These are phyloP conservation scores for Exidia glandulosa DNA, from an alignment of 768 basidiomycete genomes.

Conservation along the genomic window DNA sequence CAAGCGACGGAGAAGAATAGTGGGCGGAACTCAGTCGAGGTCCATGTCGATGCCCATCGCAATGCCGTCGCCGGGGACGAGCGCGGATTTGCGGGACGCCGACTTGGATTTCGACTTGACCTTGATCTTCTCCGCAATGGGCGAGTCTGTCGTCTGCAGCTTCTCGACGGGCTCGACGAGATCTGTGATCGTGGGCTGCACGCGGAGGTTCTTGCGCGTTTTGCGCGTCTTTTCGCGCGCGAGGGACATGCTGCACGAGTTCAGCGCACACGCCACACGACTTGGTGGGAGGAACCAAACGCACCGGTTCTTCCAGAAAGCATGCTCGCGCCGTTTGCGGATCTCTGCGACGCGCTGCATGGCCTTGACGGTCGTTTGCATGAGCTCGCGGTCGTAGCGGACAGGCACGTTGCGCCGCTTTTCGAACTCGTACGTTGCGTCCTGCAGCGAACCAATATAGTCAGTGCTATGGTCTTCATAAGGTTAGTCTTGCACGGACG, in stretches of 20 bases:
- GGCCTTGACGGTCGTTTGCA: conserved; percentile 87
- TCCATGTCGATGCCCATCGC: conserved; percentile 79
- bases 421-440: conserved; percentile 98
- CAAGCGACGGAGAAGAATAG: not conserved
- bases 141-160: conserved; percentile 29
- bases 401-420: conserved; percentile 96
- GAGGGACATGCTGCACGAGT: conserved; percentile 59
- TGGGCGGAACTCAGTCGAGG: conserved; percentile 39
- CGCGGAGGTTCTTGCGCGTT: conserved; percentile 31
- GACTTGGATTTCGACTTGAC: conserved; percentile 43
- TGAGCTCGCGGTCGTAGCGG: conserved; percentile 88
- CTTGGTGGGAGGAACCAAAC: conserved; percentile 6
- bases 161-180: conserved; percentile 53
- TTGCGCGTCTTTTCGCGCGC: conserved; percentile 49
- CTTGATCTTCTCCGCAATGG: conserved; percentile 67
- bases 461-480: not conserved
- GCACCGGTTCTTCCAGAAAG: conserved; percentile 91
- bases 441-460: conserved; percentile 41
- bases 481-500: conserved; percentile 35
- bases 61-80: conserved; percentile 73
- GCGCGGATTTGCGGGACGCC: conserved; percentile 36
- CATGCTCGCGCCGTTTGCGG: conserved; percentile 77
- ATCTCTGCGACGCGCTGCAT: conserved; percentile 95
- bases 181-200: conserved; percentile 55
- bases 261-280: conserved; percentile 44